Conservation (phyloP, 2,329 filamentous ascomycete genomes). For the Talaromyces sp. region DNA sequence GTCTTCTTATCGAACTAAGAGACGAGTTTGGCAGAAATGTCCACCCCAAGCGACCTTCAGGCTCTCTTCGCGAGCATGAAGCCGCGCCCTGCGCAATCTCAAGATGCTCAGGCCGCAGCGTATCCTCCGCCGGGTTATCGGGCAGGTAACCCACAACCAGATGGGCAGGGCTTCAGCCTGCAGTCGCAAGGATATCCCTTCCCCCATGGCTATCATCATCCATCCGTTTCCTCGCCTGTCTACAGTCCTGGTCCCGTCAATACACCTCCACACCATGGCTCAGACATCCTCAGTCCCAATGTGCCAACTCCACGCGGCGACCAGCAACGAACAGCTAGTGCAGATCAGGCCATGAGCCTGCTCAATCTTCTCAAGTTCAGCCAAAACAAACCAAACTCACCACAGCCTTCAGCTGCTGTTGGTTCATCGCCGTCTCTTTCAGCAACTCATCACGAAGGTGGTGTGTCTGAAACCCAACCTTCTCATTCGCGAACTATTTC, state of each 20-base stretch:
- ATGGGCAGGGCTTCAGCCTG: conserved; percentile 2
- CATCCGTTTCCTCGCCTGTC: conserved; percentile 54
- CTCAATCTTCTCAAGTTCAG: conserved; percentile 62
- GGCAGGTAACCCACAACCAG: conserved; percentile 2
- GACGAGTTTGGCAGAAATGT: conserved; percentile 41
- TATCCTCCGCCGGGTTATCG: conserved; percentile 21
- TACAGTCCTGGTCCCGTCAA: conserved; percentile 52
- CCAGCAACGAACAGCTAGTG: conserved; percentile 31
- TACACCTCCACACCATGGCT: conserved; percentile 53
- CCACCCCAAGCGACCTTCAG: conserved; percentile 43
- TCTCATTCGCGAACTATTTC: conserved; percentile 42
- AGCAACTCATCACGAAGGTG: conserved; percentile 23
- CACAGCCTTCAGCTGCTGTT: conserved; percentile 25
- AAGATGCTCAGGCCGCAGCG: conserved; percentile 20
- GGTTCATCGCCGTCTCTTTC: conserved; percentile 26
- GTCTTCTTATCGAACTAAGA: conserved; percentile 26
- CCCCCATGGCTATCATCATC: conserved; percentile 46
- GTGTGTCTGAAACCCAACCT: conserved; percentile 18
- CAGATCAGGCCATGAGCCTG: conserved; percentile 52
- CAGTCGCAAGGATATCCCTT: conserved; percentile 25
- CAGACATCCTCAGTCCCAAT: conserved; percentile 56
- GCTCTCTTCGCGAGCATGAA: conserved; percentile 44
- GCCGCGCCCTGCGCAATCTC: conserved; percentile 32
- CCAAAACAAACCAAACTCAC: conserved; percentile 36
- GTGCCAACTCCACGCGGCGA: conserved; percentile 41